A percentile compares a stretch with the other conserved stretches of the same genome.
phyloP scores from a whole-genome alignment of 768 basidiomycete genomes.

The Mycena filopes region DNA sequence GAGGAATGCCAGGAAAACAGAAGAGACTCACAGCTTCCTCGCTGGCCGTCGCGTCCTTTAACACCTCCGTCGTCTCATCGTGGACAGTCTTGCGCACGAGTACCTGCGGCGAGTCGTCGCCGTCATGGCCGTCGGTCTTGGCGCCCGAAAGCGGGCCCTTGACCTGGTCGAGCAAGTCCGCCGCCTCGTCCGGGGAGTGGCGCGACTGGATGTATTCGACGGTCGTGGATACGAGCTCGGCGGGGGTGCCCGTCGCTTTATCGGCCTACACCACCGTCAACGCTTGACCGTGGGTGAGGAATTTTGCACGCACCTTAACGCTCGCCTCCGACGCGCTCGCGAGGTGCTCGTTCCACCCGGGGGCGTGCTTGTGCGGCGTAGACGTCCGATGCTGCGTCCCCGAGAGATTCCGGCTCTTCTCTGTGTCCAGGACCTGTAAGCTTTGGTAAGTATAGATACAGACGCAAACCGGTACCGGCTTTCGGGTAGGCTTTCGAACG shows the following conservation, averaged over 20 bases:
- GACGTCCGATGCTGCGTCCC: constrained; percentile 57
- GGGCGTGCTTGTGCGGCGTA: constrained; percentile 62
- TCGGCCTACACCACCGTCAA: constrained; percentile 56
- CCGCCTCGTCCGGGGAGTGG: constrained; percentile 52
- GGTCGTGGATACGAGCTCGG: constrained; percentile 53
- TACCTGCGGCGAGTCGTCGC: constrained; percentile 30
- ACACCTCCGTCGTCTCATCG: constrained; percentile 34
- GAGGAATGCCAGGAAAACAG: background rate
- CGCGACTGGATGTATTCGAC: constrained; percentile 53
- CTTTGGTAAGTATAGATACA: constrained; percentile 6
- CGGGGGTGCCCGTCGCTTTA: constrained; percentile 39
- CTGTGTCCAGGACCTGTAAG: constrained; percentile 58
- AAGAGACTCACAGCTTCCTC: constrained; percentile 47
- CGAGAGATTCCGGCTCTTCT: constrained; percentile 63
- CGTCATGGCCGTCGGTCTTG: constrained; percentile 43
- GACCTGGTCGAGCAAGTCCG: constrained; percentile 55
- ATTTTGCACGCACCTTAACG: constrained; percentile 76
- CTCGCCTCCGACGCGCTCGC: constrained; percentile 73
- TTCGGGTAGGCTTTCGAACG: no score
- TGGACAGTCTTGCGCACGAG: constrained; percentile 42
- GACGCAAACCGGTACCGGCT: background rate
- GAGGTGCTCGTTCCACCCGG: constrained; percentile 78
- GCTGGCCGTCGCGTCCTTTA: constrained; percentile 42
- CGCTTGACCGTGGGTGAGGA: no score
- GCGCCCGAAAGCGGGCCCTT: constrained; percentile 55